phyloP scores from a whole-genome alignment of 345 rosid genomes.

The Heritiera littoralis region DNA sequence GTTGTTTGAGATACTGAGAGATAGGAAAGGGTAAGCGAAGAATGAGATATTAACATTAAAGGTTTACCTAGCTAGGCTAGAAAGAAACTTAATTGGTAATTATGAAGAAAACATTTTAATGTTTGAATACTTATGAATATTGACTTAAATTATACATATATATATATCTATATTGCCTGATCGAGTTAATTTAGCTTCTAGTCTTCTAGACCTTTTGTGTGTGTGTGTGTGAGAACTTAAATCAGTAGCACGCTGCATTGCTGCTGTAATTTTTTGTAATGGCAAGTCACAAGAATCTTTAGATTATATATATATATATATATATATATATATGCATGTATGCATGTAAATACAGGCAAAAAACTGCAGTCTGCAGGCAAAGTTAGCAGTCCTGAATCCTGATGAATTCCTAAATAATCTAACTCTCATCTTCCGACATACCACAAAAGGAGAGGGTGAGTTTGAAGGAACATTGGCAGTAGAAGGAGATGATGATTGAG shows the following conservation, averaged over 20 bases:
- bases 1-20: too few species aligned
- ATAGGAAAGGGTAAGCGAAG: too few species aligned
- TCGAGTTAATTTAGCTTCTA: too few species aligned
- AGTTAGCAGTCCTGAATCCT: neutral
- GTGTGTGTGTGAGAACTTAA: neutral
- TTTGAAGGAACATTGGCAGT: constrained; percentile 13
- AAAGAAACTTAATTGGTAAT: too few species aligned
- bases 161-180: too few species aligned
- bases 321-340: too few species aligned
- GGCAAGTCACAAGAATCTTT: constrained; percentile 4
- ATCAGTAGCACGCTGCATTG: neutral
- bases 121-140: neutral
- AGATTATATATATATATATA: neutral
- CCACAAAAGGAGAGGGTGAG: neutral
- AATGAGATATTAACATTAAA: too few species aligned
- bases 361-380: neutral
- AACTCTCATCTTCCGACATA: neutral
- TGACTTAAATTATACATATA: too few species aligned
- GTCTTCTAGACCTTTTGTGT: too few species aligned
- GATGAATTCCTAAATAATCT: neutral
- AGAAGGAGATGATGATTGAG: constrained; percentile 32
- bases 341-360: neutral
- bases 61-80: too few species aligned
- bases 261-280: neutral
- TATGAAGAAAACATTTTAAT: neutral